Percentiles rank a stretch among this genome's conserved stretches.
phyloP scores from a whole-genome alignment of 2,329 filamentous ascomycete species.

The Aspergillus ochraceoroseus region DNA sequence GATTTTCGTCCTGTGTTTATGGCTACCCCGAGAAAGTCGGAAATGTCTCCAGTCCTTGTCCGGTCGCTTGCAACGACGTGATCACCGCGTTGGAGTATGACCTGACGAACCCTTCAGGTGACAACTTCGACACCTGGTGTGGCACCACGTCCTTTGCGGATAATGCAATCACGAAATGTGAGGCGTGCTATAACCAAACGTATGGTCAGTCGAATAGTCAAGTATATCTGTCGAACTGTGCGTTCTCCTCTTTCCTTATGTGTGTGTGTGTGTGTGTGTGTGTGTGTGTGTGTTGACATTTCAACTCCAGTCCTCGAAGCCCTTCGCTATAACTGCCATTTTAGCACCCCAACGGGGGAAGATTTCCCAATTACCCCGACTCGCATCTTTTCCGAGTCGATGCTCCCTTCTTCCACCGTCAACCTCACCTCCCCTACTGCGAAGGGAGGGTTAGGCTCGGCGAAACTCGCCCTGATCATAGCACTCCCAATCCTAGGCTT shows the following conservation, averaged over 20 bases:
- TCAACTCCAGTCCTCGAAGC: constrained; percentile 41
- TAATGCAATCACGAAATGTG: constrained; percentile 40
- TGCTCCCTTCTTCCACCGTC: constrained; percentile 35
- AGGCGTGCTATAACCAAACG: constrained; percentile 42
- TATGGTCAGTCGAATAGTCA: constrained; percentile 25
- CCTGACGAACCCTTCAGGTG: constrained; percentile 26
- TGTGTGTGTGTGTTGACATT: constrained; percentile 2
- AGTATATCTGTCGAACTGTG: constrained; percentile 44
- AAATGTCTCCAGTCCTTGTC: constrained; percentile 43
- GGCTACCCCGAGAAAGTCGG: constrained; percentile 35
- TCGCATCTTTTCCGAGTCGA: constrained; percentile 40
- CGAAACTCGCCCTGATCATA: constrained; percentile 38
- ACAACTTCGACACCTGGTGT: constrained; percentile 39
- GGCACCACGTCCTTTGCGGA: constrained; percentile 38
- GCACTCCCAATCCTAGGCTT: constrained; percentile 44
- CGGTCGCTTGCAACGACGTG: constrained; percentile 41
- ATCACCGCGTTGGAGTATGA: constrained; percentile 31
- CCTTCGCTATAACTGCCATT: constrained; percentile 45
- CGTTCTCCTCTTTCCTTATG: constrained; percentile 16
- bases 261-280: background rate
- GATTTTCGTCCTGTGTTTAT: constrained; percentile 44
- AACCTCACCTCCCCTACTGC: constrained; percentile 20
- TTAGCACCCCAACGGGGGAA: constrained; percentile 32
- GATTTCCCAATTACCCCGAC: constrained; percentile 40
- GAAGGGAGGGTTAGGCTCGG: constrained; percentile 13